Evolutionary conservation across 1,139 yeast species (phyloP).

Genomic region (Taphrina sp.): DNA sequence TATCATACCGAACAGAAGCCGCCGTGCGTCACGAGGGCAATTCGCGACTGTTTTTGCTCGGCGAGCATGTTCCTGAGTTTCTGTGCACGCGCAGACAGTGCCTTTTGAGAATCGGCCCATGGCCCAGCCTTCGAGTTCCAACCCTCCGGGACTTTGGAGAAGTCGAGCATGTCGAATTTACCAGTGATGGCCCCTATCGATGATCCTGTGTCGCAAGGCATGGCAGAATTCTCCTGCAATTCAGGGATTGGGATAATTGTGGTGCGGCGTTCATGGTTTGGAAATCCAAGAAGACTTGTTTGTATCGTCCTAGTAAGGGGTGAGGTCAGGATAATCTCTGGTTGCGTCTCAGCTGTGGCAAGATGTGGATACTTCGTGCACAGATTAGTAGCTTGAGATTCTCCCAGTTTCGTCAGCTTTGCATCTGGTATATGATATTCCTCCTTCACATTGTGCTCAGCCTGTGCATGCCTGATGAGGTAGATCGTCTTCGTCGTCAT

Average conservation of each 20-base stretch:
- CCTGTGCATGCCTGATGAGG: constrained; percentile 42
- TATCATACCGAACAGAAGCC: constrained; percentile 32
- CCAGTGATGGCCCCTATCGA: not conserved
- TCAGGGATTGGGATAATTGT: constrained; percentile 26
- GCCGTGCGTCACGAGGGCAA: constrained; percentile 35
- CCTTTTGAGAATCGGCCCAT: constrained; percentile 29
- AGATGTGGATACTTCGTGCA: constrained; percentile 12
- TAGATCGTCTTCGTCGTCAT: constrained; percentile 33
- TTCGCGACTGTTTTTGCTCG: constrained; percentile 22
- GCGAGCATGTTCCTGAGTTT: constrained; percentile 12
- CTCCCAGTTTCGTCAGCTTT: constrained; percentile 34
- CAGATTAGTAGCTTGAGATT: constrained; percentile 32
- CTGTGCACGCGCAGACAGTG: constrained; percentile 29
- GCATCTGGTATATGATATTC: constrained; percentile 36
- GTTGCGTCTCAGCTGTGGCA: not conserved
- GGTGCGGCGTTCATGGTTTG: not conserved
- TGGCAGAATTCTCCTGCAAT: constrained; percentile 33
- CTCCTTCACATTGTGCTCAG: constrained; percentile 35
- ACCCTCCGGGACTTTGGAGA: constrained; percentile 22
- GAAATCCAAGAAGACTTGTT: constrained; percentile 34
- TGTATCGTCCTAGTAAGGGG: constrained; percentile 37
- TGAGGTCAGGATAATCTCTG: constrained; percentile 36
- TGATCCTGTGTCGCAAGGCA: constrained; percentile 36
- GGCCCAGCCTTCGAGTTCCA: constrained; percentile 33
- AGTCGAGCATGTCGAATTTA: constrained; percentile 25